These are phyloP conservation scores for Cyclotella cryptica DNA, from an alignment of 108 stramenopile species.

Conservation along the genomic window DNA sequence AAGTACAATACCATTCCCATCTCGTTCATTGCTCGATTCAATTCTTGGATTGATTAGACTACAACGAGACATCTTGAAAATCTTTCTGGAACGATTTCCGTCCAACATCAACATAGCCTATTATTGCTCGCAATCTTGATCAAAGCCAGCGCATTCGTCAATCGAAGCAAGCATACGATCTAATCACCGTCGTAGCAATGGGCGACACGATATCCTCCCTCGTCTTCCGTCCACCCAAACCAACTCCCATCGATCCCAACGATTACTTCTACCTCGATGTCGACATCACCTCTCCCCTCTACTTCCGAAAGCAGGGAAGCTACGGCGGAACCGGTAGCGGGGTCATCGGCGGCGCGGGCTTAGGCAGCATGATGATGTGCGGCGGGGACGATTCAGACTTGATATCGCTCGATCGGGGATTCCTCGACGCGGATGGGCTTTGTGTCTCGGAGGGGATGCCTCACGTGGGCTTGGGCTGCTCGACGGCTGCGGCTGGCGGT, in stretches of 20 bases:
- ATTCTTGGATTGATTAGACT: no score
- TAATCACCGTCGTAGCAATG: conserved; percentile 10
- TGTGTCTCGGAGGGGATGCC: background rate
- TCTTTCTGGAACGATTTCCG: no score
- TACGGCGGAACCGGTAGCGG: background rate
- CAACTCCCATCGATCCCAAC: conserved; percentile 46
- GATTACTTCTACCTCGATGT: conserved; percentile 56
- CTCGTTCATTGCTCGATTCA: no score
- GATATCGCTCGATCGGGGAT: conserved; percentile 11
- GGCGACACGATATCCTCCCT: conserved; percentile 55
- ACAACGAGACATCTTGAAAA: no score
- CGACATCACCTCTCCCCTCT: conserved; percentile 34
- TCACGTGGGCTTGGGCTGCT: background rate
- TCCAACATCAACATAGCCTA: no score
- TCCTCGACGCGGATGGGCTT: background rate
- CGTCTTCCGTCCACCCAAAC: conserved; percentile 57
- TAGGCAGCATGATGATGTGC: conserved; percentile 30
- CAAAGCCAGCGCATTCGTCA: no score
- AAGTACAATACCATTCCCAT: no score
- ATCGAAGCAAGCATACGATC: no score
- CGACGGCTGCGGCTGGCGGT: background rate
- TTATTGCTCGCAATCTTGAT: no score
- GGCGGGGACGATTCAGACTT: conserved; percentile 30
- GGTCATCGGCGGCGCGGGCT: background rate
- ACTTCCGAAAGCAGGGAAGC: conserved; percentile 1